These are phyloP conservation scores for Henckelia pumila DNA, from an alignment of 257 asterid species.

Conservation along the genomic window DNA sequence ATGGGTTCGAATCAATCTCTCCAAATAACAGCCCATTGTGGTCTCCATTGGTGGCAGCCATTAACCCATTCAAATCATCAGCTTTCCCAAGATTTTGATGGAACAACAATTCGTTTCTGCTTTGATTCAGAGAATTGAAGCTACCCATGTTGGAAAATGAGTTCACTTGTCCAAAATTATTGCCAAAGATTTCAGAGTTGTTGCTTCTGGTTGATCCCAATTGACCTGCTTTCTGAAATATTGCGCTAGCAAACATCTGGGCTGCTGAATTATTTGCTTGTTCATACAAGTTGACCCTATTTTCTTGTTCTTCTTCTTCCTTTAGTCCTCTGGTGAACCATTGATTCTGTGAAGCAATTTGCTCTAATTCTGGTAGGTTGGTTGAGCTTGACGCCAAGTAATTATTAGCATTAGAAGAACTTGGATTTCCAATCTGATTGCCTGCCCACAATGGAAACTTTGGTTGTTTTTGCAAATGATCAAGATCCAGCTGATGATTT, in stretches of 20 bases:
- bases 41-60: conserved; percentile 25
- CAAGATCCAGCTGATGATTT: conserved; percentile 31
- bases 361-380: conserved; percentile 41
- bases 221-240: conserved; percentile 61
- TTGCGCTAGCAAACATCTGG: conserved; percentile 63
- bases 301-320: conserved; percentile 61
- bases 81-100: conserved; percentile 12
- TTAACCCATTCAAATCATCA: conserved; percentile 23
- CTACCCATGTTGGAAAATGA: background rate
- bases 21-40: conserved; percentile 7
- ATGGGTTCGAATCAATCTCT: background rate
- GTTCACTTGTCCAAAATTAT: background rate
- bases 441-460: conserved; percentile 60
- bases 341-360: conserved; percentile 49
- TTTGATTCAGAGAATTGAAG: background rate
- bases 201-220: conserved; percentile 46
- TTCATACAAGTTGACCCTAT: conserved; percentile 37
- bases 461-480: conserved; percentile 37
- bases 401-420: conserved; percentile 21
- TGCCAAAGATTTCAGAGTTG: background rate
- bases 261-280: conserved; percentile 23
- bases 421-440: conserved; percentile 7
- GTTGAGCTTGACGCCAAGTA: conserved; percentile 19
- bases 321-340: conserved; percentile 37
- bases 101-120: background rate